Evolutionary conservation across 352 stramenopile genomes (phyloP).

Genomic region (Elongisporangium senticosum): DNA sequence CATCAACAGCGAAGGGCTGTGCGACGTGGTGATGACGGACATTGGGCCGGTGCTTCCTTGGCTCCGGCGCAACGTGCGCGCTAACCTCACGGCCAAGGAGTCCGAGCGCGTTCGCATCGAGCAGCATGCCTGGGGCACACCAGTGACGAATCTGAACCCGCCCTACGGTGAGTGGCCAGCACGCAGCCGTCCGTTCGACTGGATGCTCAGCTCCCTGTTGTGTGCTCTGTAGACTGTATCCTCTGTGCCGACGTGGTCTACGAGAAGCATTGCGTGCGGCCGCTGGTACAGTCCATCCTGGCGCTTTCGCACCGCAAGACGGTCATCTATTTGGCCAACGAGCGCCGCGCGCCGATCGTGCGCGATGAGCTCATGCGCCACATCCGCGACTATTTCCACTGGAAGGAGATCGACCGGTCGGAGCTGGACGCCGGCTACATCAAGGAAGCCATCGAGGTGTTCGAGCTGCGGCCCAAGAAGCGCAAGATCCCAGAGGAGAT

Average conservation of each 20-base stretch:
- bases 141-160: conserved; percentile 36
- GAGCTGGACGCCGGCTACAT: conserved; percentile 62
- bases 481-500: conserved; percentile 68
- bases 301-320: conserved; percentile 74
- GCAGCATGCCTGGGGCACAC: conserved; percentile 63
- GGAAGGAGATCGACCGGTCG: conserved; percentile 51
- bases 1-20: conserved; percentile 51
- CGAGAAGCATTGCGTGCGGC: conserved; percentile 69
- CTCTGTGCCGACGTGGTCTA: conserved; percentile 80
- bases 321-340: conserved; percentile 72
- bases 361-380: conserved; percentile 62
- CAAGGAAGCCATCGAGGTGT: conserved; percentile 75
- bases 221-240: conserved; percentile 42
- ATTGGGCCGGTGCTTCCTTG: conserved; percentile 72
- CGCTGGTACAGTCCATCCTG: conserved; percentile 73
- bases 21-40: conserved; percentile 70
- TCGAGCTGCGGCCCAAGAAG: conserved; percentile 72
- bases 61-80: conserved; percentile 64
- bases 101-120: conserved; percentile 47
- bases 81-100: conserved; percentile 60
- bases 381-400: conserved; percentile 69
- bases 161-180: conserved; percentile 32
- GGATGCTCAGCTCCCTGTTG: background rate
- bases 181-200: background rate
- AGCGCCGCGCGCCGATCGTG: conserved; percentile 54